Conservation (phyloP, 1,139 yeast species). For the Kazachstania sp. region DNA sequence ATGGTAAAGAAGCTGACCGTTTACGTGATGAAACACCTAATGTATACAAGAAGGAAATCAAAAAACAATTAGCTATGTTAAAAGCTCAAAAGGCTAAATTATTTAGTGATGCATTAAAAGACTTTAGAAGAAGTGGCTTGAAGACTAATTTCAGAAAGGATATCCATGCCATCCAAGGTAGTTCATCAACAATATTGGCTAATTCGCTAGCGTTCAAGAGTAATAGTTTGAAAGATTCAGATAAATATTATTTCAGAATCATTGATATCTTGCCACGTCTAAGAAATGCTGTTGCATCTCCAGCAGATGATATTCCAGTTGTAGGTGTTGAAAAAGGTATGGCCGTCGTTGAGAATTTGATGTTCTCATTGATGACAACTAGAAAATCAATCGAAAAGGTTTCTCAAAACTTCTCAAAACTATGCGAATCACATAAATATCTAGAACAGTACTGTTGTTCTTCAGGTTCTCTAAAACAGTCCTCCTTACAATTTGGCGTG, state of each 20-base stretch:
- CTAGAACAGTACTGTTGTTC: conserved; percentile 18
- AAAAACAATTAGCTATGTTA: conserved; percentile 62
- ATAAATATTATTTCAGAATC: conserved; percentile 56
- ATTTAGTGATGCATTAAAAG: conserved; percentile 67
- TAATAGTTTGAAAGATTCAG: conserved; percentile 40
- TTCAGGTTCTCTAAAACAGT: conserved; percentile 12
- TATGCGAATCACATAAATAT: conserved; percentile 16
- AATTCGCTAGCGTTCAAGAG: conserved; percentile 41
- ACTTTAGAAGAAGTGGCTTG: conserved; percentile 67
- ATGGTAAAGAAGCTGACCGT: conserved; percentile 50
- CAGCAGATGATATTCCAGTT: conserved; percentile 67
- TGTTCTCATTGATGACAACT: conserved; percentile 44
- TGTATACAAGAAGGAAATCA: conserved; percentile 60
- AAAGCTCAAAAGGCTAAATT: conserved; percentile 73
- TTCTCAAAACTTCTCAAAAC: conserved; percentile 16
- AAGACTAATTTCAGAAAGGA: conserved; percentile 59
- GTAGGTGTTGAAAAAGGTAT: conserved; percentile 69
- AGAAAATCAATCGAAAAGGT: conserved; percentile 41
- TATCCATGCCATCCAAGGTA: conserved; percentile 50
- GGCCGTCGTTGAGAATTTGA: conserved; percentile 68
- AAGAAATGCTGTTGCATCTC: conserved; percentile 52
- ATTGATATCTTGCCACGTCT: conserved; percentile 76
- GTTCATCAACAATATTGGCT: conserved; percentile 56
- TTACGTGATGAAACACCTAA: conserved; percentile 73
- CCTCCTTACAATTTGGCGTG: conserved; percentile 7